phyloP scores from a whole-genome alignment of 805 yeast species.

The Citeromyces matritensis region DNA sequence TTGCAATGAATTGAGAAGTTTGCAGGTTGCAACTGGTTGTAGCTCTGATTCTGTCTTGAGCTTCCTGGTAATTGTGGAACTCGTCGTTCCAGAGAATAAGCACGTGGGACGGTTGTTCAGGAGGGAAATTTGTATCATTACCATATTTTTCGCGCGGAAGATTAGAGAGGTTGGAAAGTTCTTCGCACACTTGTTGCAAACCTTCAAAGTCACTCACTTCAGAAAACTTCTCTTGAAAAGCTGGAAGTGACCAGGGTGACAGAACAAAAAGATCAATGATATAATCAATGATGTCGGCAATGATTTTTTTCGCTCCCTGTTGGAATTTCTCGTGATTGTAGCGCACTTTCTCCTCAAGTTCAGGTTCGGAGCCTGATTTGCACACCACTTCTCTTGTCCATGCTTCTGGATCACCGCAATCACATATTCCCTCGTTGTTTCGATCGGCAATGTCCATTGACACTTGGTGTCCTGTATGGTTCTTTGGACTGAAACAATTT shows the following conservation, averaged over 20 bases:
- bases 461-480: slow-evolving; percentile 56
- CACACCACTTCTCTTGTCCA: slow-evolving; percentile 42
- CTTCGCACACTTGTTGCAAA: not conserved
- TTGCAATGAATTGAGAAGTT: not conserved
- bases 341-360: slow-evolving; percentile 4
- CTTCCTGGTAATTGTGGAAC: slow-evolving; percentile 44
- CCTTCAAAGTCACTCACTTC: slow-evolving; percentile 3
- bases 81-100: slow-evolving; percentile 73
- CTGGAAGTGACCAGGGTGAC: slow-evolving; percentile 22
- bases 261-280: slow-evolving; percentile 25
- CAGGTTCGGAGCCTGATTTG: slow-evolving; percentile 12
- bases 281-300: slow-evolving; percentile 22
- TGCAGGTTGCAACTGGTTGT: not conserved
- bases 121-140: slow-evolving; percentile 16
- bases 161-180: slow-evolving; percentile 15
- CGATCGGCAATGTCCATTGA: slow-evolving; percentile 32
- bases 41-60: slow-evolving; percentile 25
- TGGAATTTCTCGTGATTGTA: no score
- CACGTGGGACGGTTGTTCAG: slow-evolving; percentile 15
- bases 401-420: slow-evolving; percentile 59
- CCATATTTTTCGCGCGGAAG: slow-evolving; percentile 18
- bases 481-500: slow-evolving; percentile 54
- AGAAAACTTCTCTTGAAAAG: slow-evolving; percentile 10
- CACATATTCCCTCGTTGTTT: slow-evolving; percentile 44
- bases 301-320: slow-evolving; percentile 7